Percentiles rank a stretch among this genome's conserved stretches.
Conservation (phyloP, 805 yeast genomes). For the Saturnispora gosingensis region DNA sequence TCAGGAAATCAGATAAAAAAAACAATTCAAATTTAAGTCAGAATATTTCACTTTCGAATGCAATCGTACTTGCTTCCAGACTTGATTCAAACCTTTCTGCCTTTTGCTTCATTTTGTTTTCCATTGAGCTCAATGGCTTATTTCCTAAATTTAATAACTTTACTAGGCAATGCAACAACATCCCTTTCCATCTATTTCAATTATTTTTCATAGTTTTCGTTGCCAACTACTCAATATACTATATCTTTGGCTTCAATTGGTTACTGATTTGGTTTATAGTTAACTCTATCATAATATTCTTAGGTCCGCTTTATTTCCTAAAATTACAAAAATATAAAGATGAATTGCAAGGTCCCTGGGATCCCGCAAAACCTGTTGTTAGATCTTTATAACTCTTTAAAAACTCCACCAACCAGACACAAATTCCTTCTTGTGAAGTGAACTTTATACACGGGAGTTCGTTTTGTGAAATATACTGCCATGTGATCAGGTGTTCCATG, state of each 20-base stretch:
- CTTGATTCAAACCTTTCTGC: conserved; percentile 64
- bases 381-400: conserved; percentile 36
- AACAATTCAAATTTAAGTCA: conserved; percentile 56
- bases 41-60: conserved; percentile 74
- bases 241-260: conserved; percentile 33
- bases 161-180: conserved; percentile 36
- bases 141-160: conserved; percentile 62
- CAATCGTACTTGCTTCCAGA: conserved; percentile 87
- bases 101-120: conserved; percentile 70
- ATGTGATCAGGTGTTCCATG: conserved; percentile 56
- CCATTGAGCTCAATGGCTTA: conserved; percentile 62
- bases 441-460: conserved; percentile 88
- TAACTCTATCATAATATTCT: conserved; percentile 40
- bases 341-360: conserved; percentile 92
- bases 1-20: conserved; percentile 13
- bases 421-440: conserved; percentile 86
- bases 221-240: conserved; percentile 28
- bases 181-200: conserved; percentile 27
- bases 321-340: conserved; percentile 70
- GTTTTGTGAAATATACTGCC: conserved; percentile 89
- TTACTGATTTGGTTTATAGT: conserved; percentile 41
- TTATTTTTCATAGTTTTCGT: conserved; percentile 20
- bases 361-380: conserved; percentile 66
- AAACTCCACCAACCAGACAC: conserved; percentile 90
- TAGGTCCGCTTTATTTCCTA: conserved; percentile 64